phyloP scores from a whole-genome alignment of 2,329 filamentous ascomycete genomes.

The Neofusicoccum laricinum region DNA sequence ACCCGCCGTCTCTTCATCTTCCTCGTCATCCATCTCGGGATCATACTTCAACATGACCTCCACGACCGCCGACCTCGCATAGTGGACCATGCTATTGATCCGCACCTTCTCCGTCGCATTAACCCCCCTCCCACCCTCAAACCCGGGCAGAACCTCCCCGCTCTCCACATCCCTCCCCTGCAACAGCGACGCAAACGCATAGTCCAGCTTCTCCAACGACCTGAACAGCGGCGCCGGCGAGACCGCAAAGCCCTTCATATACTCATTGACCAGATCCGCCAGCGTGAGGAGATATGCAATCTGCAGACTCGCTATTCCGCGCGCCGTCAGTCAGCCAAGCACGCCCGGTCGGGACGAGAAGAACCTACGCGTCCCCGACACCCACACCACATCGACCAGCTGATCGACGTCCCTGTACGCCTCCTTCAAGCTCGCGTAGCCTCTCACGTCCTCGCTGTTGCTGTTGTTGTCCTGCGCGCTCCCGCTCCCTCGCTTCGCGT shows the following conservation, averaged over 20 bases:
- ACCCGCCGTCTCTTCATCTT: slow-evolving; percentile 29
- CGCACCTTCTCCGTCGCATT: slow-evolving; percentile 88
- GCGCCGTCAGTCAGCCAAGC: background rate
- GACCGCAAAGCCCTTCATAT: slow-evolving; percentile 69
- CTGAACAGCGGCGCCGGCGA: slow-evolving; percentile 66
- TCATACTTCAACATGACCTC: slow-evolving; percentile 61
- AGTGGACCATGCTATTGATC: slow-evolving; percentile 76
- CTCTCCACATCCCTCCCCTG: slow-evolving; percentile 65
- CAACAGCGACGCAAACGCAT: slow-evolving; percentile 75
- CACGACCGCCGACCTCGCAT: slow-evolving; percentile 68
- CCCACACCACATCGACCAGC: slow-evolving; percentile 79
- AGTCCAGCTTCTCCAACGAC: slow-evolving; percentile 74
- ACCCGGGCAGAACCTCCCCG: slow-evolving; percentile 65
- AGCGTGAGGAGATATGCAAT: slow-evolving; percentile 79
- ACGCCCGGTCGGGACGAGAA: background rate
- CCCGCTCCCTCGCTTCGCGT: slow-evolving; percentile 47
- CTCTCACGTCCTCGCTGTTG: slow-evolving; percentile 36
- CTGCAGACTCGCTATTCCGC: slow-evolving; percentile 65
- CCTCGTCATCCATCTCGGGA: slow-evolving; percentile 31
- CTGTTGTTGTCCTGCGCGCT: slow-evolving; percentile 9
- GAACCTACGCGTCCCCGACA: slow-evolving; percentile 76
- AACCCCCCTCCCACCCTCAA: slow-evolving; percentile 59
- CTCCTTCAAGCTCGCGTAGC: slow-evolving; percentile 64
- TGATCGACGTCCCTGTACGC: slow-evolving; percentile 71
- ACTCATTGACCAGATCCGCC: slow-evolving; percentile 68